Evolutionary conservation across 306 rosid species (phyloP).

Genomic region (Hippophae rhamnoides): DNA sequence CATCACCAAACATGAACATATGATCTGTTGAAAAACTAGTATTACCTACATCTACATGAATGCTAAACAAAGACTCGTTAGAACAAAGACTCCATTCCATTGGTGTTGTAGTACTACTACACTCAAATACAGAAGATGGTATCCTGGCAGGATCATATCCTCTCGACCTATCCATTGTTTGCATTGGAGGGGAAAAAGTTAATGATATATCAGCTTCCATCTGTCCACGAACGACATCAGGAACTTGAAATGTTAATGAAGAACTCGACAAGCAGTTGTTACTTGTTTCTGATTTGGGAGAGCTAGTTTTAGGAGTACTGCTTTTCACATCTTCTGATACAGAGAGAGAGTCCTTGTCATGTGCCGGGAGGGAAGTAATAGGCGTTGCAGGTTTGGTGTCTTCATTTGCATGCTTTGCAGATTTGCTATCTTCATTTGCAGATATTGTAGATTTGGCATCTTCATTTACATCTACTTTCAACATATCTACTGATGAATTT

Average conservation of each 20-base stretch:
- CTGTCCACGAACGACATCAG: conserved; percentile 14
- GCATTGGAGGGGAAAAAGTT: conserved; percentile 41
- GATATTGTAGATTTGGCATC: conserved; percentile 6
- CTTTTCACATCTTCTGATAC: conserved; percentile 14
- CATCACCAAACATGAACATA: conserved; percentile 21
- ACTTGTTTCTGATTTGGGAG: conserved; percentile 23
- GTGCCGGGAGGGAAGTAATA: conserved; percentile 1
- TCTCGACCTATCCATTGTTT: conserved; percentile 56
- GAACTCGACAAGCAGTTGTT: conserved; percentile 11
- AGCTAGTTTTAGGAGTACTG: conserved; percentile 19
- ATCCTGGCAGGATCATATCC: conserved; percentile 47
- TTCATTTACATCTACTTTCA: conserved; percentile 13
- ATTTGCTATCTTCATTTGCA: neutral
- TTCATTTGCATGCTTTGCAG: neutral
- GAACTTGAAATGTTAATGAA: conserved; percentile 24
- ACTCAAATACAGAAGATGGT: conserved; percentile 55
- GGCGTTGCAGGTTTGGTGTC: neutral
- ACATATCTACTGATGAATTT: conserved; percentile 22
- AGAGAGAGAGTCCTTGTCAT: neutral
- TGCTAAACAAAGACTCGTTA: conserved; percentile 80
- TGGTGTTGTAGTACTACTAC: conserved; percentile 24
- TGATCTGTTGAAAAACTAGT: conserved; percentile 46
- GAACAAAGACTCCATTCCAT: conserved; percentile 80
- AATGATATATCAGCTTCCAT: conserved; percentile 18
- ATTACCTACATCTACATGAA: conserved; percentile 53